Conservation (phyloP, 176 grass and related monocot species). For the Carex kokanica region DNA sequence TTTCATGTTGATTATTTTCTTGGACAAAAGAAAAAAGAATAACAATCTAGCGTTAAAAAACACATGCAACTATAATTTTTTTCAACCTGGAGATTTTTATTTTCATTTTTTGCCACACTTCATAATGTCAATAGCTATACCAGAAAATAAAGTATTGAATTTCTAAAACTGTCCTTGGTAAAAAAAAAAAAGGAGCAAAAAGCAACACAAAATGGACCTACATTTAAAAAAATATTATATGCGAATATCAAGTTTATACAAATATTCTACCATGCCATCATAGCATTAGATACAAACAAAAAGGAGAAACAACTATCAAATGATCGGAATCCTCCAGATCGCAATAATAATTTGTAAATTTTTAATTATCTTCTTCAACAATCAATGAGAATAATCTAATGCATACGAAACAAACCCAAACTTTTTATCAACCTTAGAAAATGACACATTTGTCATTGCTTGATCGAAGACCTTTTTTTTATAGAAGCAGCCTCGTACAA, state of each 20-base stretch:
- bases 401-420: background rate
- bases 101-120: background rate
- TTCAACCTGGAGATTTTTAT: background rate
- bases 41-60: background rate
- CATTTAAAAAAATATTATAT: background rate
- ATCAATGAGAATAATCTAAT: slow-evolving; percentile 9
- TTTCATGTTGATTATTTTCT: background rate
- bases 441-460: background rate
- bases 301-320: slow-evolving; percentile 1
- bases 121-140: background rate
- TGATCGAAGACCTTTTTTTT: background rate
- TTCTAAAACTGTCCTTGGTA: background rate
- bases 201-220: background rate
- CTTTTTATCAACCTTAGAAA: slow-evolving; percentile 12
- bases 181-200: background rate
- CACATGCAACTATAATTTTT: background rate
- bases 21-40: background rate
- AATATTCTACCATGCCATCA: background rate
- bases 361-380: background rate
- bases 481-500: slow-evolving; percentile 15
- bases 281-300: background rate
- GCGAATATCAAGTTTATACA: background rate
- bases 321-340: background rate
- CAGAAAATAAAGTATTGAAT: background rate
- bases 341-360: background rate